These are phyloP conservation scores for Ogataea haglerorum DNA, from an alignment of 805 yeast genomes.

Conservation along the genomic window DNA sequence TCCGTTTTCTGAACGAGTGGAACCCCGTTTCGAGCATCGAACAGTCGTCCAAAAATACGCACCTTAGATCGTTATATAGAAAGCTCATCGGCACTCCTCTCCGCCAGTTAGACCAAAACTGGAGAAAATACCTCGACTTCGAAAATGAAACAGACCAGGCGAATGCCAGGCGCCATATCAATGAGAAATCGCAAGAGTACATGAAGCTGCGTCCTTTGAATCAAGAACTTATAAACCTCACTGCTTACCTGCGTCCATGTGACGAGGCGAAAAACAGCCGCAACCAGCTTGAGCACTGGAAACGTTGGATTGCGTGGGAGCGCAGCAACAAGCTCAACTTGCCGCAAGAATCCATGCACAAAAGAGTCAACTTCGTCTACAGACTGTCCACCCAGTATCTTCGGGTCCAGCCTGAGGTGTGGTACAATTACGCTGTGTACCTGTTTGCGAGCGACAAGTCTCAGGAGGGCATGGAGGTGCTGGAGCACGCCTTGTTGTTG, in stretches of 20 bases:
- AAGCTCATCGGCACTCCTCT: constrained; percentile 74
- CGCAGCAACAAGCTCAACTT: constrained; percentile 63
- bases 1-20: constrained; percentile 77
- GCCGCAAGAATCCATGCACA: constrained; percentile 44
- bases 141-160: constrained; percentile 72
- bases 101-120: constrained; percentile 65
- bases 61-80: constrained; percentile 69
- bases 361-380: constrained; percentile 68
- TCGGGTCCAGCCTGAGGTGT: constrained; percentile 66
- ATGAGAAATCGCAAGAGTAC: constrained; percentile 77
- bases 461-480: constrained; percentile 36
- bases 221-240: constrained; percentile 62
- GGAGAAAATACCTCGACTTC: constrained; percentile 80
- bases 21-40: constrained; percentile 80
- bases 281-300: constrained; percentile 57
- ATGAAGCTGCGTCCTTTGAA: constrained; percentile 82
- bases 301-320: constrained; percentile 79
- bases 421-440: constrained; percentile 57
- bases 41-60: constrained; percentile 73
- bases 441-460: constrained; percentile 15
- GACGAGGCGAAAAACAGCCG: constrained; percentile 19
- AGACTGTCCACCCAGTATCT: constrained; percentile 61
- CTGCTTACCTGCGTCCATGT: constrained; percentile 29
- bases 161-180: constrained; percentile 80
- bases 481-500: constrained; percentile 53